phyloP scores from a whole-genome alignment of 2,329 filamentous ascomycete species.

The Davidsoniella eucalypti region DNA sequence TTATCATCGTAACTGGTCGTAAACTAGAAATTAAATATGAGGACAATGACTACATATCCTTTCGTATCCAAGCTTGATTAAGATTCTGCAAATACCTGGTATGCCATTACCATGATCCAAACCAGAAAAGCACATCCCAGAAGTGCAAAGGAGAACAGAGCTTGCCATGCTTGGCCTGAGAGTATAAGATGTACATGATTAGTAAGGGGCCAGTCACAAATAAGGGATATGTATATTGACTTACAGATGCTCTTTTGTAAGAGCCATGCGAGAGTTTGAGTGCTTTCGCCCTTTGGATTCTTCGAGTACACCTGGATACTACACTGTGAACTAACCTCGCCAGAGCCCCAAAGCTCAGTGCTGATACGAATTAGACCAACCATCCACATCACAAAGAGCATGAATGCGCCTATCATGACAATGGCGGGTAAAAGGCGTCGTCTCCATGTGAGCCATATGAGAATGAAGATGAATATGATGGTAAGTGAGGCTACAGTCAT shows the following conservation, averaged over 20 bases:
- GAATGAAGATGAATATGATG: constrained; percentile 47
- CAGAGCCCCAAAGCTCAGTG: constrained; percentile 45
- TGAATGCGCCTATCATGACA: constrained; percentile 47
- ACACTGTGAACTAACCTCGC: constrained; percentile 43
- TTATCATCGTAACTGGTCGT: background rate
- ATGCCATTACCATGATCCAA: constrained; percentile 55
- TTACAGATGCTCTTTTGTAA: constrained; percentile 47
- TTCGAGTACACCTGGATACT: constrained; percentile 38
- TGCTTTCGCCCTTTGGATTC: constrained; percentile 32
- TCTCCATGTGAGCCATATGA: constrained; percentile 46
- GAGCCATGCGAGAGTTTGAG: constrained; percentile 44
- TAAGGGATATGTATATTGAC: constrained; percentile 17
- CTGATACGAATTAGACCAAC: constrained; percentile 45
- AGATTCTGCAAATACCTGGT: constrained; percentile 41
- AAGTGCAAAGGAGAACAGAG: constrained; percentile 46
- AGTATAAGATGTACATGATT: background rate
- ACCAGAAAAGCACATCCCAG: constrained; percentile 43
- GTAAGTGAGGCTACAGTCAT: constrained; percentile 42
- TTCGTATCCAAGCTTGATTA: constrained; percentile 12
- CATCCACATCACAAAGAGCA: constrained; percentile 52
- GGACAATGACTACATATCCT: background rate
- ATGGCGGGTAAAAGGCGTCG: constrained; percentile 44
- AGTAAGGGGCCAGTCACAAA: background rate
- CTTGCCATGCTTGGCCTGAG: constrained; percentile 44
- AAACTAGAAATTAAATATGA: background rate